phyloP scores from a whole-genome alignment of 75 land plant genomes.

The Selaginella tamariscina region DNA sequence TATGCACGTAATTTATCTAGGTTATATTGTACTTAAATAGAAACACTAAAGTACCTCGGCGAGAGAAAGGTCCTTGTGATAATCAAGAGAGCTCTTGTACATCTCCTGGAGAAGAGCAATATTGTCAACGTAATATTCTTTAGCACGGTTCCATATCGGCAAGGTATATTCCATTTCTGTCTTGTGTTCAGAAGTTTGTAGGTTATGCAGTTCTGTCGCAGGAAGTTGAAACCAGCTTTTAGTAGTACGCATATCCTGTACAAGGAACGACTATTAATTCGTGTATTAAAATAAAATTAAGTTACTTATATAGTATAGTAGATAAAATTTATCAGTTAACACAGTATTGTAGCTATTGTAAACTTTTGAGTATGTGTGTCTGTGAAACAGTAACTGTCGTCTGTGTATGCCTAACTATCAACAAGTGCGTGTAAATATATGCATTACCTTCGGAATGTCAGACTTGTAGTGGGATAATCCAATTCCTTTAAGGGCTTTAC shows the following conservation, averaged over 20 bases:
- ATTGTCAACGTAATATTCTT: constrained; percentile 56
- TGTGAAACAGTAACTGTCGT: not conserved
- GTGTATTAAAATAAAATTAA: not conserved
- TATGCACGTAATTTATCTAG: not conserved
- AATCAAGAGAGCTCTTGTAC: constrained; percentile 26
- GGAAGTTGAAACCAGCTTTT: constrained; percentile 48
- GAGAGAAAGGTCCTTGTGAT: constrained; percentile 49
- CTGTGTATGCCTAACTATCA: not conserved
- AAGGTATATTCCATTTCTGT: not conserved
- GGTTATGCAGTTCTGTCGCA: constrained; percentile 35
- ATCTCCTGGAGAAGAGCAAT: constrained; percentile 43
- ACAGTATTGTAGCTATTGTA: no score
- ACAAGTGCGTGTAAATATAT: not conserved
- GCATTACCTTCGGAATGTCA: constrained; percentile 39
- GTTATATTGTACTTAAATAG: not conserved
- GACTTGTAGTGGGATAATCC: constrained; percentile 58
- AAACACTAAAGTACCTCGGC: constrained; percentile 38
- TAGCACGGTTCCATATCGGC: constrained; percentile 42
- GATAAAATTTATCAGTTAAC: no score
- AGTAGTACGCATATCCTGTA: constrained; percentile 24
- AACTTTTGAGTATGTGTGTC: no score
- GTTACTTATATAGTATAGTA: not conserved
- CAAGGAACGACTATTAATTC: not conserved
- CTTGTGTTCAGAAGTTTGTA: constrained; percentile 23
- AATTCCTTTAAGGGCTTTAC: constrained; percentile 42